Conservation (phyloP, 805 yeast species). For the Kluyveromyces lactis region DNA sequence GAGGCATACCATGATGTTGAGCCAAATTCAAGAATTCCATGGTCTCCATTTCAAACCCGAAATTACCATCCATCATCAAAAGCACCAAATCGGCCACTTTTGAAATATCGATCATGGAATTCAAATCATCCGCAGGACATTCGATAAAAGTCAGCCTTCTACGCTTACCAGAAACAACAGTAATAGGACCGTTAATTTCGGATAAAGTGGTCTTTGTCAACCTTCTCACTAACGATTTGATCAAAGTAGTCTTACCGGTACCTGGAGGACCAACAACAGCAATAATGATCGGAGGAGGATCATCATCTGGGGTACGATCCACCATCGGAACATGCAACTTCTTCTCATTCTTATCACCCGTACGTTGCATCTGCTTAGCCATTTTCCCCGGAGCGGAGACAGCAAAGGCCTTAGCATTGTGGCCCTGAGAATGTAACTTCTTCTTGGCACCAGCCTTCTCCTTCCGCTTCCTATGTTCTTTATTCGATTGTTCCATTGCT, state of each 20-base stretch:
- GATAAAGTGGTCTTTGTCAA: constrained; percentile 77
- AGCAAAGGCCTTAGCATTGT: constrained; percentile 76
- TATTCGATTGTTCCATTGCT: constrained; percentile 58
- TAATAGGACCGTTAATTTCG: constrained; percentile 92
- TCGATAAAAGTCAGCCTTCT: constrained; percentile 89
- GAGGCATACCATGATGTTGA: constrained; percentile 98
- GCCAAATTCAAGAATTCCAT: constrained; percentile 96
- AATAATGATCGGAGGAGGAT: constrained; percentile 92
- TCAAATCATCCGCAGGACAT: constrained; percentile 77
- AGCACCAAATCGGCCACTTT: constrained; percentile 90
- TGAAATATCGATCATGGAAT: constrained; percentile 93
- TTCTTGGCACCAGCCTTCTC: constrained; percentile 62
- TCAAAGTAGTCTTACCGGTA: constrained; percentile 91
- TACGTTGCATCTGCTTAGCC: constrained; percentile 73
- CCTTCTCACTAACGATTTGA: constrained; percentile 80
- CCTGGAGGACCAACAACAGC: constrained; percentile 99
- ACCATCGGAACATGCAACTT: constrained; percentile 95
- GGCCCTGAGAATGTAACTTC: constrained; percentile 82
- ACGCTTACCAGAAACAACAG: constrained; percentile 92
- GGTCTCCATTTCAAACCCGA: constrained; percentile 98
- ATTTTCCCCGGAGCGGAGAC: constrained; percentile 80
- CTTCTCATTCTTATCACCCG: constrained; percentile 74
- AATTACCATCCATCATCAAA: constrained; percentile 88
- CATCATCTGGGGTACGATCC: constrained; percentile 93
- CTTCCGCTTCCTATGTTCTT: constrained; percentile 66